phyloP scores from a whole-genome alignment of 2,329 filamentous ascomycete species.

The Fusarium virguliforme region DNA sequence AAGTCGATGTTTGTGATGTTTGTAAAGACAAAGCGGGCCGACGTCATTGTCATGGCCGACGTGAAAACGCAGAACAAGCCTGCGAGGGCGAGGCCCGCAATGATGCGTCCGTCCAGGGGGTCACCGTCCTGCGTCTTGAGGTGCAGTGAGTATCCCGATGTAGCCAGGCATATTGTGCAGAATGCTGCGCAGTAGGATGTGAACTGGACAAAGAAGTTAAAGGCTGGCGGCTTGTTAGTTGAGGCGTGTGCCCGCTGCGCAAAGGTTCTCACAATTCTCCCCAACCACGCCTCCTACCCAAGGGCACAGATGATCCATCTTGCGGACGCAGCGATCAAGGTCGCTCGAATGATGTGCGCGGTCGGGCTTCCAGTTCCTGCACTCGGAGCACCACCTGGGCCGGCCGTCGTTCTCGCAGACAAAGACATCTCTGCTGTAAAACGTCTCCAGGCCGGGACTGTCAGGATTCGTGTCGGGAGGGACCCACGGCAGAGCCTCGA shows the following conservation, averaged over 20 bases:
- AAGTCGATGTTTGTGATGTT: slow-evolving; percentile 92
- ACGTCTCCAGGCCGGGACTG: slow-evolving; percentile 78
- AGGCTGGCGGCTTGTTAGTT: slow-evolving; percentile 64
- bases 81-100: slow-evolving; percentile 77
- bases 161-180: slow-evolving; percentile 75
- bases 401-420: slow-evolving; percentile 86
- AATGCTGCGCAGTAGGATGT: slow-evolving; percentile 80
- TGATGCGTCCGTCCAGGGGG: slow-evolving; percentile 71
- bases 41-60: slow-evolving; percentile 81
- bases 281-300: slow-evolving; percentile 96
- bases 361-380: slow-evolving; percentile 90
- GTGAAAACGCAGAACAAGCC: slow-evolving; percentile 87
- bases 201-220: slow-evolving; percentile 96
- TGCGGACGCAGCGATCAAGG: slow-evolving; percentile 83
- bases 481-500: slow-evolving; percentile 53
- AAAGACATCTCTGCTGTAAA: slow-evolving; percentile 88
- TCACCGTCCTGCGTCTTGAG: slow-evolving; percentile 64
- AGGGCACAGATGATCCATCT: slow-evolving; percentile 97
- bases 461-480: slow-evolving; percentile 69
- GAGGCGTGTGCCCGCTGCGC: not conserved
- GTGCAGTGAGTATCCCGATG: slow-evolving; percentile 75
- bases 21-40: slow-evolving; percentile 76
- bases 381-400: slow-evolving; percentile 90
- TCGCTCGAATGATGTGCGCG: slow-evolving; percentile 90
- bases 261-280: slow-evolving; percentile 74